A percentile compares a stretch with the other conserved stretches of the same genome.
phyloP scores from a whole-genome alignment of 208 protist genomes.

The Herpetomonas muscarum region DNA sequence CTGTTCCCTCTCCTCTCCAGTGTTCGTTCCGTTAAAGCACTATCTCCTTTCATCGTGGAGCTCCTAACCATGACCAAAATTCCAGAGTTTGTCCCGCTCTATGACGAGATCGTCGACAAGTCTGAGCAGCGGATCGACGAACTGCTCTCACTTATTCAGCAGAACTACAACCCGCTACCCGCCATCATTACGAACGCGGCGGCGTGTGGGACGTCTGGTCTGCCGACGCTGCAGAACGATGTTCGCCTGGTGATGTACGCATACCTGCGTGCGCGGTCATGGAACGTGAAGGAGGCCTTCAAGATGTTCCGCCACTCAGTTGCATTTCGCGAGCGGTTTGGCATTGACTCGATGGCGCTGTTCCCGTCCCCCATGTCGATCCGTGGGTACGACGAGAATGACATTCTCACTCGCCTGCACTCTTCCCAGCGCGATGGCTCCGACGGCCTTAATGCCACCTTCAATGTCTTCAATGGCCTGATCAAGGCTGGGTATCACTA shows the following conservation, averaged over 20 bases:
- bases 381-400: conserved; percentile 14
- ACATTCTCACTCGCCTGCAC: conserved; percentile 11
- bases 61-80: conserved; percentile 1
- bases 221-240: conserved; percentile 19
- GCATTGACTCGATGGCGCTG: conserved; percentile 12
- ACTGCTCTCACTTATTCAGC: conserved; percentile 4
- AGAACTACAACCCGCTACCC: conserved; percentile 14
- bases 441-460: conserved; percentile 3
- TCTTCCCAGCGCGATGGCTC: conserved; percentile 2
- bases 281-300: conserved; percentile 21
- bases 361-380: conserved; percentile 18
- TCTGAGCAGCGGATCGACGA: conserved; percentile 19
- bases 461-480: neutral
- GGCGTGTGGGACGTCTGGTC: conserved; percentile 7
- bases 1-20: neutral
- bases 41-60: neutral
- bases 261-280: conserved; percentile 12
- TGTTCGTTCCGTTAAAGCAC: neutral
- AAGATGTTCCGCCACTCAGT: conserved; percentile 11
- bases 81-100: conserved; percentile 10
- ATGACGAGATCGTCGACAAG: conserved; percentile 13
- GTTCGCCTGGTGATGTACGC: conserved; percentile 20
- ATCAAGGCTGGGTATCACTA: conserved; percentile 40
- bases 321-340: conserved; percentile 5
- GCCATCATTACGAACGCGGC: conserved; percentile 1